Evolutionary conservation across 192 early-diverging fungal species (phyloP).

Genomic region (Coemansia sp.): DNA sequence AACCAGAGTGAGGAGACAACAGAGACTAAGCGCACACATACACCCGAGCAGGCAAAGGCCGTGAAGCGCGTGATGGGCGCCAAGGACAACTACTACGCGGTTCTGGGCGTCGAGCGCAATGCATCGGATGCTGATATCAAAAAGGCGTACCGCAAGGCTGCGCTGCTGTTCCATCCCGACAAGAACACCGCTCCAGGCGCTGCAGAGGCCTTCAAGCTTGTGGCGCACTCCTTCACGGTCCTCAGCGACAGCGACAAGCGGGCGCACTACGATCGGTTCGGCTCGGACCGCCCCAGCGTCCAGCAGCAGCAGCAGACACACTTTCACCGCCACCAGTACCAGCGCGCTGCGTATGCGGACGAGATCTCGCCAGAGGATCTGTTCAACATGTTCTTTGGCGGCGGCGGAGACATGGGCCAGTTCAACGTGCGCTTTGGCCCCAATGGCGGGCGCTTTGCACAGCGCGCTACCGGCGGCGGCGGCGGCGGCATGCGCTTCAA

Average conservation of each 20-base stretch:
- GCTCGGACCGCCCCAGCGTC: constrained; percentile 57
- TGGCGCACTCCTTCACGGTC: constrained; percentile 89
- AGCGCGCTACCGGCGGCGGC: neutral
- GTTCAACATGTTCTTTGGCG: constrained; percentile 95
- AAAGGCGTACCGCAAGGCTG: constrained; percentile 93
- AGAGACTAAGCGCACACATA: constrained; percentile 50
- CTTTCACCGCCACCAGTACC: neutral
- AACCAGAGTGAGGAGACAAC: constrained; percentile 4
- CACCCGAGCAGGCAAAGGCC: constrained; percentile 72
- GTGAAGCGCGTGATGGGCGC: constrained; percentile 76
- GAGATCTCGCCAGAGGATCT: constrained; percentile 93
- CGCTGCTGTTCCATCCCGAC: constrained; percentile 93
- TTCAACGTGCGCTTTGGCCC: constrained; percentile 49
- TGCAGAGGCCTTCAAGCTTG: constrained; percentile 95
- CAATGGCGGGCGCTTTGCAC: constrained; percentile 11
- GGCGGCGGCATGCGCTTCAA: constrained; percentile 26
- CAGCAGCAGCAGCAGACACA: constrained; percentile 19
- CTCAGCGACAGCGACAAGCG: constrained; percentile 85
- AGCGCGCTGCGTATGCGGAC: constrained; percentile 49
- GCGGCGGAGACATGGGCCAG: constrained; percentile 51
- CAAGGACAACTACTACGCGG: constrained; percentile 79
- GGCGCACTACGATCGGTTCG: constrained; percentile 82
- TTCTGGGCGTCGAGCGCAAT: constrained; percentile 74
- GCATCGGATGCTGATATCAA: constrained; percentile 84
- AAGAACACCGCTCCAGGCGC: constrained; percentile 94